phyloP scores from a whole-genome alignment of 441 rosid genomes.

The Syzygium malaccense region DNA sequence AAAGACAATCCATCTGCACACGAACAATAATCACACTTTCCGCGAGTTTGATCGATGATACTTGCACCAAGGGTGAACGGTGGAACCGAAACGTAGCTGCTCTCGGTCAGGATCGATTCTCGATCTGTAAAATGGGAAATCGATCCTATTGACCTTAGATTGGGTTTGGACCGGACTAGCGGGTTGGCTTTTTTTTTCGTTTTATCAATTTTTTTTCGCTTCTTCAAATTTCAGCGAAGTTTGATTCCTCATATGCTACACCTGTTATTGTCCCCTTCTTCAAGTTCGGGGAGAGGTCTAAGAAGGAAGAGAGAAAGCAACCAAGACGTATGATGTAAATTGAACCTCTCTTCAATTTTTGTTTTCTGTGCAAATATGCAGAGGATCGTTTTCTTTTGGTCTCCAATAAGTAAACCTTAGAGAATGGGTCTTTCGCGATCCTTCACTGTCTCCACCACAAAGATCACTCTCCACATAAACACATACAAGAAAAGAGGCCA shows the following conservation, averaged over 20 bases:
- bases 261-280: not conserved
- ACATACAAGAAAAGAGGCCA: not conserved
- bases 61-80: not conserved
- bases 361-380: accelerated
- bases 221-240: not conserved
- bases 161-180: too few species aligned
- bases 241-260: accelerated
- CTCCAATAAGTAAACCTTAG: not conserved
- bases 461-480: not conserved
- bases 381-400: not conserved
- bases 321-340: not conserved
- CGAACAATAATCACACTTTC: not conserved
- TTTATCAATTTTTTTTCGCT: not conserved
- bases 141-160: not conserved
- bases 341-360: too few species aligned
- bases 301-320: not conserved
- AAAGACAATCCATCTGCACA: not conserved
- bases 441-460: not conserved
- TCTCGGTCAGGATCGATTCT: accelerated
- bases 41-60: not conserved
- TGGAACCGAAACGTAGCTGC: not conserved
- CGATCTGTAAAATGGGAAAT: accelerated
- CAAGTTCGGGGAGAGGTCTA: not conserved
- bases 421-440: not conserved
- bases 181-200: too few species aligned